These are phyloP conservation scores for Fraxinus sp. DNA, from an alignment of 305 asterid genomes.

Conservation along the genomic window DNA sequence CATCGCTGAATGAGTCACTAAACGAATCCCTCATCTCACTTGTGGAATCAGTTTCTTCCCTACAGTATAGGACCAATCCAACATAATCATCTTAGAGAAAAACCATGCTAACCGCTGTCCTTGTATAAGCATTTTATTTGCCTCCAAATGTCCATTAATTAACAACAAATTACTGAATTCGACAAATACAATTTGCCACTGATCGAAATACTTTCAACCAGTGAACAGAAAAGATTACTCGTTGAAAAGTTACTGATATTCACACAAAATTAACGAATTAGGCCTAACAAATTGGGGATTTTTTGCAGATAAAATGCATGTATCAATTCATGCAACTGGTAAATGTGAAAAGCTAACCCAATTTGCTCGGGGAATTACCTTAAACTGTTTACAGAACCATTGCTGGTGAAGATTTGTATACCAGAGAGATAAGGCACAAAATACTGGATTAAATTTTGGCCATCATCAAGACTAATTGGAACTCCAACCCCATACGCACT, in stretches of 20 bases:
- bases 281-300: background rate
- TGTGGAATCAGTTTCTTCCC: constrained; percentile 78
- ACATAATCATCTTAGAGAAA: background rate
- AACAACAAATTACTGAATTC: background rate
- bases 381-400: constrained; percentile 56
- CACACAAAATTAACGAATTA: background rate
- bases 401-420: constrained; percentile 83
- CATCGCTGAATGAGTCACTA: constrained; percentile 87
- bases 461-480: constrained; percentile 66
- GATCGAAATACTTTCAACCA: background rate
- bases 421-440: constrained; percentile 95
- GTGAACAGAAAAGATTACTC: background rate
- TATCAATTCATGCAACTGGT: background rate
- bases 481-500: constrained; percentile 97
- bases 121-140: background rate
- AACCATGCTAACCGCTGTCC: background rate
- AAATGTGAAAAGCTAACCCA: background rate
- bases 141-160: background rate
- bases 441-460: constrained; percentile 72
- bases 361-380: constrained; percentile 44
- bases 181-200: background rate
- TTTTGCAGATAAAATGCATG: background rate
- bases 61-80: constrained; percentile 14
- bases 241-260: background rate
- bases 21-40: constrained; percentile 84